phyloP scores from a whole-genome alignment of 176 grass and related monocot species.

The Canna indica region DNA sequence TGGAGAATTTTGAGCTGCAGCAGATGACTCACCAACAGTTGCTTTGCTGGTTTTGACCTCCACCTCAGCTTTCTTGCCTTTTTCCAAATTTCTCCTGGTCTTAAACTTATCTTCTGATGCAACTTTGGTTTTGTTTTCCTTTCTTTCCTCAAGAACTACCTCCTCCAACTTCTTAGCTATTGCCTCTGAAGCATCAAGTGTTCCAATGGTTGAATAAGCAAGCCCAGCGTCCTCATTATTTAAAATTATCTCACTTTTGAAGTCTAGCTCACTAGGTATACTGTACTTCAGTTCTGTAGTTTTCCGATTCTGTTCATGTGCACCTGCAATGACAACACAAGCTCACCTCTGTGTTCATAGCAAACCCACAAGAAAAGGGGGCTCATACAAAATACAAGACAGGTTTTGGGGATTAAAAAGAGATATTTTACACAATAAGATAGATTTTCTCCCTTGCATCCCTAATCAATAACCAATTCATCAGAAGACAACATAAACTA shows the following conservation, averaged over 20 bases:
- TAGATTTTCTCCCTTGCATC: background rate
- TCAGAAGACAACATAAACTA: background rate
- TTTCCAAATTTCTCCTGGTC: conserved; percentile 19
- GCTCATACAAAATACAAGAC: background rate
- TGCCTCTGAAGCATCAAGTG: conserved; percentile 32
- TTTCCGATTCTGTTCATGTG: conserved; percentile 20
- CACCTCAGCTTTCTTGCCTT: conserved; percentile 20
- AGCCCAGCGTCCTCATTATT: conserved; percentile 13
- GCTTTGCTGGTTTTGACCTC: conserved; percentile 25
- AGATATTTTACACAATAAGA: background rate
- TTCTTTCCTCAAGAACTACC: conserved; percentile 40
- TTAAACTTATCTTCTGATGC: conserved; percentile 40
- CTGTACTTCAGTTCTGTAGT: conserved; percentile 9
- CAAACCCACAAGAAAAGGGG: background rate
- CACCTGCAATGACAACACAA: conserved; percentile 61
- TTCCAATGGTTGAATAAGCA: conserved; percentile 30
- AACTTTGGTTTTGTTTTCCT: conserved; percentile 27
- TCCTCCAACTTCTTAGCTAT: conserved; percentile 44
- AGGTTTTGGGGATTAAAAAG: background rate
- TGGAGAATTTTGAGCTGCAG: background rate
- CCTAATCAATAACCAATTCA: background rate
- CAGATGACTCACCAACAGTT: conserved; percentile 27
- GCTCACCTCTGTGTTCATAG: conserved; percentile 43
- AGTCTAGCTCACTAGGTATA: background rate
- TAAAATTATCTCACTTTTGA: conserved; percentile 18